Evolutionary conservation across 1,284 basidiomycete species (phyloP).

Genomic region (Lignosus rhinocerotis): DNA sequence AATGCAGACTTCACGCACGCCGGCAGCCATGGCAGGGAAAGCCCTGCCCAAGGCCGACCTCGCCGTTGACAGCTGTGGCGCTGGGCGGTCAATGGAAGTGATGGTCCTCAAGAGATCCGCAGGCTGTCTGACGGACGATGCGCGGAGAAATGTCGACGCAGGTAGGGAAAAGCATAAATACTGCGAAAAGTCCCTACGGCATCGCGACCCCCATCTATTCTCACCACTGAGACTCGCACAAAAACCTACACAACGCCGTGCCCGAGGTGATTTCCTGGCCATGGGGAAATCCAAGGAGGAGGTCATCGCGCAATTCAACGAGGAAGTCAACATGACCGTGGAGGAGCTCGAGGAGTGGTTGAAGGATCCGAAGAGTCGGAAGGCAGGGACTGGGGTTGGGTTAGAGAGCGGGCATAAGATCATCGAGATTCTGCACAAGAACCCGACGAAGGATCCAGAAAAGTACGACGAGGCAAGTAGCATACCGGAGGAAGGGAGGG

Average conservation of each 20-base stretch:
- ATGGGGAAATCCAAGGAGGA: conserved; percentile 30
- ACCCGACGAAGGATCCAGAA: conserved; percentile 34
- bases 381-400: conserved; percentile 39
- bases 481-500: background rate
- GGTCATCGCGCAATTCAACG: conserved; percentile 30
- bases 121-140: background rate
- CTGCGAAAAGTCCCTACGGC: background rate
- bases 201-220: too few species aligned
- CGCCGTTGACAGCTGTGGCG: background rate
- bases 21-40: too few species aligned
- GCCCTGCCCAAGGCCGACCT: background rate
- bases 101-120: background rate
- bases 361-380: conserved; percentile 33
- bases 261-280: background rate
- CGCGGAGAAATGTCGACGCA: background rate
- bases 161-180: background rate
- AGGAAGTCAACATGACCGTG: conserved; percentile 37
- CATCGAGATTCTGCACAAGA: conserved; percentile 37
- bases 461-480: conserved; percentile 33
- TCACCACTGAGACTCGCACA: background rate
- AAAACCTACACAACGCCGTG: background rate
- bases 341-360: conserved; percentile 39
- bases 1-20: too few species aligned
- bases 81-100: background rate
- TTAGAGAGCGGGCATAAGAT: conserved; percentile 39